Evolutionary conservation across 2,329 filamentous ascomycete genomes (phyloP), one percentile per base, ranked within the genome.

Genomic region (Magnaporthiopsis incrustans): DNA sequence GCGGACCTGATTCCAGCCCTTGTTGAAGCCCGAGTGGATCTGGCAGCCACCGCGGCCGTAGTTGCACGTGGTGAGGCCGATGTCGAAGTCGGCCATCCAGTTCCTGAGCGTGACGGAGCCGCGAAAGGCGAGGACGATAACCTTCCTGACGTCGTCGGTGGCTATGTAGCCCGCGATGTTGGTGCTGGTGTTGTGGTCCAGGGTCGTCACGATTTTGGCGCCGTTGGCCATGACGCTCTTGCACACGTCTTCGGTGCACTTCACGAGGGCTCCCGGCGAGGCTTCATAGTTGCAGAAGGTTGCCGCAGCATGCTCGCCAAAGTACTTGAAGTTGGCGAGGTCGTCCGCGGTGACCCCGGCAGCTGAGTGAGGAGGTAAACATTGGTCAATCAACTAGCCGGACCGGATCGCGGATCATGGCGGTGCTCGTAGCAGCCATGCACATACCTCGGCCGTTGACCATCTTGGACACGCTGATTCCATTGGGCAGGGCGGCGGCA

Each of bases 81-180:
- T 80, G 61, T 75, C 67, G 61, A 82, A 65, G 69, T 89, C 82
- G 63, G 83, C 78, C 68, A 89, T 77, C 79, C 81, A 89, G 78
- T 89, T 89, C 62, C 80, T 79, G 66, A 87, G 68, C 58, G 82
- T 84, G 65, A 74, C 73, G 61, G 82, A 84, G 68, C 88, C 88
- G 57, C 85, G 82, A 74, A 87, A 79, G 38, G 84, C 78, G 57
- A 88, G 71, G 60, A 89, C 82, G 65, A 90, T 85, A 65, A 84
- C 76, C 64, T 78, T 68, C 67, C 77, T 79, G 30, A 70, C 71
- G 25, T 75, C 67, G 71, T 88, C 85, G 27, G 79, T 73, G 32
- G 80, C 78, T 27, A 86, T 77, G 65, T 82, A 83, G 64, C 81
- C 83, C 50, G 78, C 73, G 59, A 81, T 77, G 65, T 74, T 65